These are phyloP conservation scores for Rosa persica DNA, from an alignment of 306 rosid genomes.

Conservation along the genomic window DNA sequence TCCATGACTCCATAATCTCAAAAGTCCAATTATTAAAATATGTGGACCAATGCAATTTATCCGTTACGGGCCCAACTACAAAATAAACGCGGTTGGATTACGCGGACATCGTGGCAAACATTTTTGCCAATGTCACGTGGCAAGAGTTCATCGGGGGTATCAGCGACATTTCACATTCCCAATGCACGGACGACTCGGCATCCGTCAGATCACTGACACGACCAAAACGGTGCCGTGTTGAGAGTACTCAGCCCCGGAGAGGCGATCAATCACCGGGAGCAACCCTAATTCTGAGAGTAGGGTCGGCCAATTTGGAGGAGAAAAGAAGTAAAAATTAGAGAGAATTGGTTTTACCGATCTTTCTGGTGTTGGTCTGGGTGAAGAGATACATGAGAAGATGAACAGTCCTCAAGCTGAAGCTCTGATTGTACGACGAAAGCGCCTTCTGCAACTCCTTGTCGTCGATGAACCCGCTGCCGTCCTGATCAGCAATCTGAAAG, in stretches of 20 bases:
- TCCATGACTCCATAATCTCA: too few species aligned
- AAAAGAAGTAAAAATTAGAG: not conserved
- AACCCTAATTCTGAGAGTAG: not conserved
- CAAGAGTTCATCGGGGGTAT: not conserved
- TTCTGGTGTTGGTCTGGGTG: slow-evolving; percentile 70
- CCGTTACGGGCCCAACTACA: not conserved
- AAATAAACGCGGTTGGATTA: not conserved
- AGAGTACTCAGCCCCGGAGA: not conserved
- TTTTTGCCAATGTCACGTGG: too few species aligned
- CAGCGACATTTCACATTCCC: not conserved
- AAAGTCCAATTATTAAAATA: not conserved
- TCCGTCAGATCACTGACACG: not conserved
- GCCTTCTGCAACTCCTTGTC: slow-evolving; percentile 90
- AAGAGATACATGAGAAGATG: slow-evolving; percentile 90
- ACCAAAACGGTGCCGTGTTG: not conserved
- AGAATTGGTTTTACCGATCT: slow-evolving; percentile 50
- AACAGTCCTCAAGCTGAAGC: slow-evolving; percentile 86
- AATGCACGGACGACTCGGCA: not conserved
- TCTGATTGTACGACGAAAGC: slow-evolving; percentile 73
- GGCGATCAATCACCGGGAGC: not conserved
- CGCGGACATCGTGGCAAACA: not conserved
- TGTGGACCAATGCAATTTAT: not conserved
- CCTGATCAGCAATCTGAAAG: slow-evolving; percentile 85
- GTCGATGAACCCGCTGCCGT: slow-evolving; percentile 90
- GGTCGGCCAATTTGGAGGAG: not conserved